Conservation (phyloP, 768 basidiomycete species). For the Austroboletus festivus region DNA sequence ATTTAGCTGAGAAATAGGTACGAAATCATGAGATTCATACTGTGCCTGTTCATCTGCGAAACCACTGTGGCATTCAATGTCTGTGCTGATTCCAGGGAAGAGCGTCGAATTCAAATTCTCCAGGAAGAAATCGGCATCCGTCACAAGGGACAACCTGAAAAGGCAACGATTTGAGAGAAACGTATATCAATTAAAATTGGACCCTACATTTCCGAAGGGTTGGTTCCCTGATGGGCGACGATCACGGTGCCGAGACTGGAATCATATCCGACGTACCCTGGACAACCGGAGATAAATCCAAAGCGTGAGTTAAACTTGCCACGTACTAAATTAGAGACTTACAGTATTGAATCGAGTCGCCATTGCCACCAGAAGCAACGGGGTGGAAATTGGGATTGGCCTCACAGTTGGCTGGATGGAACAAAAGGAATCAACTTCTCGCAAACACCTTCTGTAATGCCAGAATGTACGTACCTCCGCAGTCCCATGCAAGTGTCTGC, state of each 20-base stretch:
- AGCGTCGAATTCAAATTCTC: slow-evolving; percentile 35
- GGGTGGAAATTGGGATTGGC: slow-evolving; percentile 47
- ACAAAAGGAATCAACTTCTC: not conserved
- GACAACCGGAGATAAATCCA: not conserved
- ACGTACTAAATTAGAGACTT: not conserved
- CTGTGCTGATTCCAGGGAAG: slow-evolving; percentile 48
- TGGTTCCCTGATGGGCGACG: slow-evolving; percentile 38
- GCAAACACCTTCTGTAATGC: not conserved
- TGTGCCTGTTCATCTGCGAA: slow-evolving; percentile 40
- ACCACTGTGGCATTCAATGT: slow-evolving; percentile 44
- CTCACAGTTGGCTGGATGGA: slow-evolving; percentile 39
- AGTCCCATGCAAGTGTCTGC: slow-evolving; percentile 46
- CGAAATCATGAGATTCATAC: slow-evolving; percentile 32
- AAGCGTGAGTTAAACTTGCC: not conserved
- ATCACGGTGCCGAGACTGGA: slow-evolving; percentile 36
- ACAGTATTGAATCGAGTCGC: slow-evolving; percentile 42
- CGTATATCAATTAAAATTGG: not conserved
- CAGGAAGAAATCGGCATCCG: slow-evolving; percentile 41
- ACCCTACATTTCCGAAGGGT: slow-evolving; percentile 28
- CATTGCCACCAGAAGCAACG: slow-evolving; percentile 47
- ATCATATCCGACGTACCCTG: slow-evolving; percentile 55
- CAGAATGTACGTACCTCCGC: slow-evolving; percentile 44
- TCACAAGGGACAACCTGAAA: slow-evolving; percentile 36
- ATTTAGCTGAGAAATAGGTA: not conserved
- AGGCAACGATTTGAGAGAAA: not conserved